Base-by-base conservation (phyloP, 2,329 filamentous ascomycete species). In the Bertia moriformis region DNA sequence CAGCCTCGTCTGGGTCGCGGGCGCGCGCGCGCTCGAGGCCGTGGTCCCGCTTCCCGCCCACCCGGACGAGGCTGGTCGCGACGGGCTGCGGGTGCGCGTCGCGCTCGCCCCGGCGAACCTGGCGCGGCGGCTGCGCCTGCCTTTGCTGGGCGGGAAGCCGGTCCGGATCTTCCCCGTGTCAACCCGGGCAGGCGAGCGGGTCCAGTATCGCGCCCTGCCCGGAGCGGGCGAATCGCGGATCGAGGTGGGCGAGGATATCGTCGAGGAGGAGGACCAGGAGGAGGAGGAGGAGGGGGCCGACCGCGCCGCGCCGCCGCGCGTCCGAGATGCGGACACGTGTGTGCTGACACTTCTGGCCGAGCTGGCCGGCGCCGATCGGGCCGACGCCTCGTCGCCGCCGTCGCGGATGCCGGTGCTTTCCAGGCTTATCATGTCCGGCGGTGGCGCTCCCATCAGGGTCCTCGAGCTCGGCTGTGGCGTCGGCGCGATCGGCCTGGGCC, bases 231-330 rank as follows among this genome's bases (percentile, higher is more conserved):
- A 44, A 0, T 44, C 44, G 0, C 30, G 39, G 3, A 50, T 51
- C 2, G 48, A 51, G 51, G 17, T 58, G 22, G 51, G 47, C 4
- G 49, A 48, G 1, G 43, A 45, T 1, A 36, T 51, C 2, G 46
- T 51, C 1, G 46, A 44, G 7, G 43, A 71, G 4, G 57, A 63
- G 19, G 53, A n/a, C n/a, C n/a, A n/a, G n/a, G n/a, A n/a, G n/a
- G n/a, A n/a, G n/a, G 65, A 69, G 39, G 72, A 76, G 43, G 69
- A 73, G 39, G 63, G 75, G 7, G 71, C 69, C 13, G 70, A 75
- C 52, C 73, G 69, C 48, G 74, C 76, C 40, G 70, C 71, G 1
- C 63, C 71, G n/a, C n/a, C n/a, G 2, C 71, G 75, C 43, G 58
- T 75, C 4, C 76, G 71, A 71, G 71, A 76, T 39, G 70, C 63